Evolutionary conservation across 495 filamentous ascomycete species (phyloP).

Genomic region (Podospora australis): DNA sequence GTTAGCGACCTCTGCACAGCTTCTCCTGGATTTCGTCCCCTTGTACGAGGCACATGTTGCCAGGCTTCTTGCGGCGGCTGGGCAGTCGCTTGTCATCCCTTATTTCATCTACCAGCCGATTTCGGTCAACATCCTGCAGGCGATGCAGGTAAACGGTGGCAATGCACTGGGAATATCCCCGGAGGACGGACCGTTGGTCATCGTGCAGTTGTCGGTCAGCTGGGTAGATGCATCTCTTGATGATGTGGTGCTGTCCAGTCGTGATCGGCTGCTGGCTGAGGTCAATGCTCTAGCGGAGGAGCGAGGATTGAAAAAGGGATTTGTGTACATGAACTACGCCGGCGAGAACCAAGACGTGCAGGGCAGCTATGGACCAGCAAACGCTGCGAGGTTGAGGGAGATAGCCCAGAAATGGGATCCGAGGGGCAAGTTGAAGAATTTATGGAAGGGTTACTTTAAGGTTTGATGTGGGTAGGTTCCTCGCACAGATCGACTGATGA

Average conservation of each 20-base stretch:
- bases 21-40: conserved; percentile 15
- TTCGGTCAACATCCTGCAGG: conserved; percentile 16
- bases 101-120: conserved; percentile 20
- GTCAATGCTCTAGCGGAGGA: conserved; percentile 34
- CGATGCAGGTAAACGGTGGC: conserved; percentile 26
- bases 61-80: conserved; percentile 5
- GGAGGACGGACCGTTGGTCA: conserved; percentile 18
- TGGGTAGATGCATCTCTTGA: conserved; percentile 16
- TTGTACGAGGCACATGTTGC: conserved; percentile 12
- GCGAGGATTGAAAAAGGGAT: conserved; percentile 41
- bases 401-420: conserved; percentile 42
- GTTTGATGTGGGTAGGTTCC: too few relatives aligned
- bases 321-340: conserved; percentile 53
- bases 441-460: conserved; percentile 38
- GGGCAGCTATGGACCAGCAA: conserved; percentile 35
- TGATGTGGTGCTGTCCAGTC: conserved; percentile 22
- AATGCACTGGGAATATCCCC: conserved; percentile 25
- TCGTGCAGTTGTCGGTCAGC: conserved; percentile 14
- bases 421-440: conserved; percentile 30
- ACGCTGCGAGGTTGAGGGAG: conserved; percentile 25
- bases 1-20: conserved; percentile 6
- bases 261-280: conserved; percentile 24
- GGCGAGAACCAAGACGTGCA: conserved; percentile 37
- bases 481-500: too few relatives aligned
- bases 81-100: conserved; percentile 5